phyloP scores from a whole-genome alignment of 352 stramenopile species.

The Pythium aquatile region DNA sequence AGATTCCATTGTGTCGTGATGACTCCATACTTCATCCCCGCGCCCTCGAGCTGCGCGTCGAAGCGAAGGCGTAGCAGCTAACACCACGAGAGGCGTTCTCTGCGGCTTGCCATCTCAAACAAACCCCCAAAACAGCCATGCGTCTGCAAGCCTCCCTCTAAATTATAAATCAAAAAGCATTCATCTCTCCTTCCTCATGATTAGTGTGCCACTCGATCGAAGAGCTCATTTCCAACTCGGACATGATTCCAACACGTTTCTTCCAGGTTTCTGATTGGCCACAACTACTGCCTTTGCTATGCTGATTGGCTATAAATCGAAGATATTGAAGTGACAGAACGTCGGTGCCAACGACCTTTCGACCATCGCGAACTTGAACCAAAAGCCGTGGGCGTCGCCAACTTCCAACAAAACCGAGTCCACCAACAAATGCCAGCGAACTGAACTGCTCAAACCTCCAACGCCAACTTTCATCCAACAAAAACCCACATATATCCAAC shows the following conservation, averaged over 20 bases:
- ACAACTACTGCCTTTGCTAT: no score
- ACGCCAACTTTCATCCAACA: constrained; percentile 1
- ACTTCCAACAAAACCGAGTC: constrained; percentile 4
- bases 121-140: neutral
- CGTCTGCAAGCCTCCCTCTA: neutral
- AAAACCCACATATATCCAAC: neutral
- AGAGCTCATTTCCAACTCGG: no score
- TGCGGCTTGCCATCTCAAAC: neutral
- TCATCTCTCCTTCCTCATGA: neutral
- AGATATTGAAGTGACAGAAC: neutral
- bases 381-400: neutral
- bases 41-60: neutral
- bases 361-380: neutral
- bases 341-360: neutral
- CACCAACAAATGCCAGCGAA: neutral
- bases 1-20: neutral
- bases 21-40: neutral
- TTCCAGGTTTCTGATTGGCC: no score
- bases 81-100: neutral
- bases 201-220: no score
- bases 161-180: constrained; percentile 8
- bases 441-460: neutral
- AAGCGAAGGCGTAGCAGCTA: neutral
- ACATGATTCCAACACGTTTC: no score
- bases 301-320: neutral